Conservation (phyloP, 2,329 filamentous ascomycete genomes). For the Clarireedia homoeocarpa region DNA sequence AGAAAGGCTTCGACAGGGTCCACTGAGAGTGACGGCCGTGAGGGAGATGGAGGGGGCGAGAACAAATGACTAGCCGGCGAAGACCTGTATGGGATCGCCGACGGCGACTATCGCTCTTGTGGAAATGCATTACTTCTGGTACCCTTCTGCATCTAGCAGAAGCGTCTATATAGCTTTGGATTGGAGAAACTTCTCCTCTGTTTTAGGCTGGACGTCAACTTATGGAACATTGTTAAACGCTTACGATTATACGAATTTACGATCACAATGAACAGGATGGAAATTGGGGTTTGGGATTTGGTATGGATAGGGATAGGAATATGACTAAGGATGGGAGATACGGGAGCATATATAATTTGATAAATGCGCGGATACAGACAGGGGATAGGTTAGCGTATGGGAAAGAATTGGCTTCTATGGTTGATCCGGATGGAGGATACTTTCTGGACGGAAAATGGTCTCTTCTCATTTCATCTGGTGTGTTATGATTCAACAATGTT, state of each 20-base stretch:
- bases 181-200: background rate
- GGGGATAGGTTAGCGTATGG: too few species aligned
- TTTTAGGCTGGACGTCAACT: background rate
- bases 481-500: too few species aligned
- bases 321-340: too few species aligned
- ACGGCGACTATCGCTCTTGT: conserved; percentile 7
- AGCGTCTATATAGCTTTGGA: background rate
- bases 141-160: conserved; percentile 8
- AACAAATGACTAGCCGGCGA: conserved; percentile 8
- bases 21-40: conserved; percentile 1
- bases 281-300: too few species aligned
- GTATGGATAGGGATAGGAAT: too few species aligned
- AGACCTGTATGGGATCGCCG: conserved; percentile 3
- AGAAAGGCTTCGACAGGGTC: conserved; percentile 20
- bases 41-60: conserved; percentile 1
- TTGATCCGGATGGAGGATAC: too few species aligned
- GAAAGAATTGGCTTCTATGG: too few species aligned
- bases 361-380: too few species aligned
- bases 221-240: background rate
- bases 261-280: background rate
- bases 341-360: too few species aligned
- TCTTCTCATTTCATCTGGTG: too few species aligned
- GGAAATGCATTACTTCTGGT: conserved; percentile 9
- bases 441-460: too few species aligned
- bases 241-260: background rate